A percentile compares a stretch with the other conserved stretches of the same genome.
These are phyloP conservation scores for Psidium friedrichsthalianum DNA, from an alignment of 345 rosid species.

Conservation along the genomic window DNA sequence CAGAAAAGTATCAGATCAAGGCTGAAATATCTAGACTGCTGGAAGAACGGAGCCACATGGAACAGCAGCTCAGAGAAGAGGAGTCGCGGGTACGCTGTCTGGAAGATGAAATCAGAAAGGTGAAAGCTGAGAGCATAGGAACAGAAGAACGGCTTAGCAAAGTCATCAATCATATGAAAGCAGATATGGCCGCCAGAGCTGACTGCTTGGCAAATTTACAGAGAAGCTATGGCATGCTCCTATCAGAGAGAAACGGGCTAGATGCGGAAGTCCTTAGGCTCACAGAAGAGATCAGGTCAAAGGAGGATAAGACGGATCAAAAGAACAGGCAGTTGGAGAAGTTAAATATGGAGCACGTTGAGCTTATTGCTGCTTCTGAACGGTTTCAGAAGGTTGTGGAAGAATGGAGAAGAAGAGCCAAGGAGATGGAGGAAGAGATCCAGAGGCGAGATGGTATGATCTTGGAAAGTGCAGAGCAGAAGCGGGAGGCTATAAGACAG, in stretches of 20 bases:
- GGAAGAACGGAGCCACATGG: constrained; percentile 30
- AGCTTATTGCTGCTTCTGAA: constrained; percentile 20
- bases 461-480: constrained; percentile 49
- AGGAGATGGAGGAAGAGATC: constrained; percentile 36
- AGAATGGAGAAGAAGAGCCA: constrained; percentile 24
- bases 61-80: constrained; percentile 43
- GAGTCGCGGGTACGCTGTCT: constrained; percentile 52
- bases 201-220: constrained; percentile 19
- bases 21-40: constrained; percentile 46
- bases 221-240: constrained; percentile 15
- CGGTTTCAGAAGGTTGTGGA: constrained; percentile 7
- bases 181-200: constrained; percentile 28
- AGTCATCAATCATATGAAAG: constrained; percentile 25
- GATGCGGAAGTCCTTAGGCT: constrained; percentile 12
- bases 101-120: constrained; percentile 49
- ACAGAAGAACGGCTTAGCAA: constrained; percentile 21
- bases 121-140: constrained; percentile 32
- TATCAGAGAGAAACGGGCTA: constrained; percentile 29
- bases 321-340: constrained; percentile 35
- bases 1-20: constrained; percentile 50
- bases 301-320: constrained; percentile 26
- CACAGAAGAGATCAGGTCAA: constrained; percentile 18
- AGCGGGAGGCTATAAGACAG: constrained; percentile 66
- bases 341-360: constrained; percentile 38
- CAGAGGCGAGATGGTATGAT: constrained; percentile 30